Base-by-base conservation (phyloP, 179 eudicot species). In the Pouteria campechiana region DNA sequence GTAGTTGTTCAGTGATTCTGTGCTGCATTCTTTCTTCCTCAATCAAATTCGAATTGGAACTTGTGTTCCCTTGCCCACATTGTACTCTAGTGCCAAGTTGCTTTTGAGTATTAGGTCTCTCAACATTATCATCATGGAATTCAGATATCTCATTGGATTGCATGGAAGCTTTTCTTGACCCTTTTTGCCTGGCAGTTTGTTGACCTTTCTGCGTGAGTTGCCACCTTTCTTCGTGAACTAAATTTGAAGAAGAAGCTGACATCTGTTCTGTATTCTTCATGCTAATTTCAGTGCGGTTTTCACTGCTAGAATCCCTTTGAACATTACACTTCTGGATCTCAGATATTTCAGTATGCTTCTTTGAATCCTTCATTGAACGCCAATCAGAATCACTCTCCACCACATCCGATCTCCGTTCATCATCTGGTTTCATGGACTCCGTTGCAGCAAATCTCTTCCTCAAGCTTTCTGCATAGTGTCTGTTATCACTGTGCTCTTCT, bases 291-390 rank as follows among this genome's bases (percentile, higher is more conserved):
- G n/a, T n/a, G n/a, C n/a, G 55, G 52, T 41, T 54, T 39, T 60
- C 56, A 16, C 60, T 61, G 44, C 44, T 54, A 7, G 70, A 73
- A 37, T 32, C 63, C 46, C 54, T 63, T 25, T 15, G 32, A 27
- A 59, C 46, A 55, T 54, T 43, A 48, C 44, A 46, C 48, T 70
- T 68, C 44, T 38, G 36, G 24, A 27, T 52, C 49, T 61, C 52
- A 1, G 66, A 63, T 31, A 55, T 72, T 43, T 69, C 89, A 37
- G 54, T 52, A 54, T 76, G 78, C 67, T 76, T 89, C 70, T 76
- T 93, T 1, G 88, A 70, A 55, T 73, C 72, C 62, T 81, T 89
- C 58, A 83, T 78, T 65, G 74, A 75, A 54, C 74, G 74, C 40
- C 52, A 68, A 55, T 71, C 78, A 3, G 52, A 48, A 48, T 17